phyloP scores from a whole-genome alignment of 2,329 filamentous ascomycete species.

The Ophiostoma triangulosporum region DNA sequence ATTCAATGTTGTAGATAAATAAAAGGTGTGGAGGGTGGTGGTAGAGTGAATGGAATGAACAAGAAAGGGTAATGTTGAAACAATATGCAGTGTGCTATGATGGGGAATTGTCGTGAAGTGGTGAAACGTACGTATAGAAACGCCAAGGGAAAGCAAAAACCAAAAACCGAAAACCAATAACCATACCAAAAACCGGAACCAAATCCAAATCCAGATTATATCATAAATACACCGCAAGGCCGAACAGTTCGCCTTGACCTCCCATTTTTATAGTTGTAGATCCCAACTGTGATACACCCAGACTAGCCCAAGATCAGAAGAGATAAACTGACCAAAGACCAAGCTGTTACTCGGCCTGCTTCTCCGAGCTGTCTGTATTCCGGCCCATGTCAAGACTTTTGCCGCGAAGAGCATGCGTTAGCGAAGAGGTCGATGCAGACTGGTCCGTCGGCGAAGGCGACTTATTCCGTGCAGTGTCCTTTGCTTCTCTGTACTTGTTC shows the following conservation, averaged over 20 bases:
- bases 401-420: conserved; percentile 4
- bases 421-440: neutral
- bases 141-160: neutral
- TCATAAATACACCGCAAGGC: too few species aligned
- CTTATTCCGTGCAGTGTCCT: conserved; percentile 42
- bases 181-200: neutral
- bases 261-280: neutral
- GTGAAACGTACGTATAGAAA: neutral
- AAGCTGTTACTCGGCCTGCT: neutral
- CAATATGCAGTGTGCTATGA: neutral
- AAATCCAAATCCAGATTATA: neutral
- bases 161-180: neutral
- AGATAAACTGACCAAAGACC: neutral
- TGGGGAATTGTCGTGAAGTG: neutral
- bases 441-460: conserved; percentile 30
- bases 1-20: neutral
- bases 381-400: conserved; percentile 12
- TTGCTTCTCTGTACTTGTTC: conserved; percentile 46
- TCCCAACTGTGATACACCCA: neutral
- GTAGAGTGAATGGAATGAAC: neutral
- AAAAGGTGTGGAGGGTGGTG: neutral
- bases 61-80: neutral
- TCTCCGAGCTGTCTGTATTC: conserved; percentile 4
- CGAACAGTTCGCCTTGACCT: too few species aligned
- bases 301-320: neutral